Percentiles rank a stretch among this genome's conserved stretches.
phyloP scores from a whole-genome alignment of 2,329 filamentous ascomycete species.

The Sporothrix curviconia region DNA sequence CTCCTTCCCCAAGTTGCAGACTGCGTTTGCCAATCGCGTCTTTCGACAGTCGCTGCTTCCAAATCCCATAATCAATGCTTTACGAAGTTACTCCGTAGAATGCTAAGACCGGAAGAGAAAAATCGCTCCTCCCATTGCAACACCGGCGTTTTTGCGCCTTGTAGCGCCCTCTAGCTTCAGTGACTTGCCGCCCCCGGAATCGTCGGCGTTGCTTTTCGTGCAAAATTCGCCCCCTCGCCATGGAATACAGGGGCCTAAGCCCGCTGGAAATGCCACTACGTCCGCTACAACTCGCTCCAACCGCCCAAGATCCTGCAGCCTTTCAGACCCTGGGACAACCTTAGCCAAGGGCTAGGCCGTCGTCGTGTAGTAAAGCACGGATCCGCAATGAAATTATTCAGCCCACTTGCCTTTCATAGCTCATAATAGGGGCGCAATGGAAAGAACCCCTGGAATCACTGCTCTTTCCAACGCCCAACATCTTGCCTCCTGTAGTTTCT shows the following conservation, averaged over 20 bases:
- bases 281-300: too few relatives aligned
- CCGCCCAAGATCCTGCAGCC: too few relatives aligned
- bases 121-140: too few relatives aligned
- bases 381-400: constrained; percentile 11
- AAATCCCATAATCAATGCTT: background rate
- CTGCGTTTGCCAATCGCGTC: too few relatives aligned
- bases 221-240: background rate
- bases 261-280: too few relatives aligned
- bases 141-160: too few relatives aligned
- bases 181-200: constrained; percentile 1
- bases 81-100: too few relatives aligned
- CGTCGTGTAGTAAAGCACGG: background rate
- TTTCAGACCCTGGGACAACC: too few relatives aligned
- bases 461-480: background rate
- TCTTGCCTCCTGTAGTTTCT: background rate
- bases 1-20: too few relatives aligned
- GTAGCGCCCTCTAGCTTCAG: too few relatives aligned
- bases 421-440: background rate
- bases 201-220: constrained; percentile 1
- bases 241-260: background rate
- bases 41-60: background rate
- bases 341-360: too few relatives aligned
- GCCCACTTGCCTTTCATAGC: background rate
- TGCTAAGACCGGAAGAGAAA: too few relatives aligned
- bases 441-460: background rate